These are phyloP conservation scores for Endoconidiophora polonica DNA, from an alignment of 2,329 filamentous ascomycete genomes.

Conservation along the genomic window DNA sequence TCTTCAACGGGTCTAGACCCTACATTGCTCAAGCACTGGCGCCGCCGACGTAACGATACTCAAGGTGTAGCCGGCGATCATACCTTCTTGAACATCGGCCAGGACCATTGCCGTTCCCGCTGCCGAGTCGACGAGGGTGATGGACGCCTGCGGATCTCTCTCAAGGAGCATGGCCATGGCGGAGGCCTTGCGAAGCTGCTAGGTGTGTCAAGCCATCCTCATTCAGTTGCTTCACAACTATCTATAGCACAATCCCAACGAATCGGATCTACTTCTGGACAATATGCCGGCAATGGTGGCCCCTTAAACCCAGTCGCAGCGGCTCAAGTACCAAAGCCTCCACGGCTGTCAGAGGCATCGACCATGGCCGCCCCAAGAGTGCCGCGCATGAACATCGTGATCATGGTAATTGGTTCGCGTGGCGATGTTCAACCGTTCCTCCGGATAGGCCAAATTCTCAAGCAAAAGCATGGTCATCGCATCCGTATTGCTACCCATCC, in stretches of 20 bases:
- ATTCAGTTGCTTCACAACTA: not conserved
- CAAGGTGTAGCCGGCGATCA: not conserved
- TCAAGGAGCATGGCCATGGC: slow-evolving; percentile 51
- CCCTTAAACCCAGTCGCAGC: not conserved
- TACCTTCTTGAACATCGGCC: slow-evolving; percentile 36
- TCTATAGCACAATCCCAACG: too few relatives aligned
- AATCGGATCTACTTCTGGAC: not conserved
- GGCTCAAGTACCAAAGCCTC: slow-evolving; percentile 8
- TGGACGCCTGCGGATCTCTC: slow-evolving; percentile 53
- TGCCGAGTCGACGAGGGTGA: slow-evolving; percentile 47
- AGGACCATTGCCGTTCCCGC: slow-evolving; percentile 47
- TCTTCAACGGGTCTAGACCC: not conserved
- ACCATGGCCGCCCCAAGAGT: slow-evolving; percentile 1
- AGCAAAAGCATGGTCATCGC: slow-evolving; percentile 54
- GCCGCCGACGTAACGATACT: not conserved
- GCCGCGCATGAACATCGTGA: slow-evolving; percentile 51
- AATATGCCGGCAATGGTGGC: not conserved
- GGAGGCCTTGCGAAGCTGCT: slow-evolving; percentile 44
- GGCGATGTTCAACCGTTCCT: slow-evolving; percentile 72
- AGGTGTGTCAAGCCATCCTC: not conserved
- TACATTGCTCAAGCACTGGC: not conserved
- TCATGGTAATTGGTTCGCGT: slow-evolving; percentile 68
- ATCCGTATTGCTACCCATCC: slow-evolving; percentile 68
- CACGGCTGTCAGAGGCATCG: slow-evolving; percentile 7
- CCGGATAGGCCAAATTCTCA: slow-evolving; percentile 54